Conservation (phyloP, 2,329 filamentous ascomycete species). For the Exophiala spinifera region DNA sequence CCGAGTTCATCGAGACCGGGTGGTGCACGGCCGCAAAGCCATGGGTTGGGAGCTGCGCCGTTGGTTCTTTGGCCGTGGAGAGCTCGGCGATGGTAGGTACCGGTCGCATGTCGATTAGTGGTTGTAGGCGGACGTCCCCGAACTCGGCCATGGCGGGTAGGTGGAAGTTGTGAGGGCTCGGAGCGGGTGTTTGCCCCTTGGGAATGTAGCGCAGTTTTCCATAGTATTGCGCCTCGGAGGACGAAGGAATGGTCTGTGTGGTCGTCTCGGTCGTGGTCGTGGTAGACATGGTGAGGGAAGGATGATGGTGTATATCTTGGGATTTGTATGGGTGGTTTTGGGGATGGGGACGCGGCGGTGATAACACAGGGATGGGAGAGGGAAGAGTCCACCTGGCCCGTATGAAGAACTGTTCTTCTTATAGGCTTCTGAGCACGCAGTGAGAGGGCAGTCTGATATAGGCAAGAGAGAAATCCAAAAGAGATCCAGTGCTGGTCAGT, state of each 20-base stretch:
- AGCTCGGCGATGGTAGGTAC: slow-evolving; percentile 19
- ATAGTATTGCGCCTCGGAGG: slow-evolving; percentile 19
- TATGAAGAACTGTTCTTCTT: too few relatives aligned
- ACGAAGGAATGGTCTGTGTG: slow-evolving; percentile 11
- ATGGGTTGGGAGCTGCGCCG: slow-evolving; percentile 19
- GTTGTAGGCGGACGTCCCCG: slow-evolving; percentile 23
- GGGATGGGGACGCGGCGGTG: not conserved
- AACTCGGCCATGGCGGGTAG: slow-evolving; percentile 25
- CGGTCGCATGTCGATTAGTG: slow-evolving; percentile 24
- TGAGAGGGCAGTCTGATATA: not conserved
- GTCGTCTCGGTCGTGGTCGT: slow-evolving; percentile 11
- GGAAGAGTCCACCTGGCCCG: slow-evolving; percentile 2
- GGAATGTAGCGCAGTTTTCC: slow-evolving; percentile 25
- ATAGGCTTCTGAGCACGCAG: not conserved
- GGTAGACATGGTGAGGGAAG: slow-evolving; percentile 5
- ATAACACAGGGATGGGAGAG: not conserved
- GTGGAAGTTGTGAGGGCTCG: slow-evolving; percentile 24
- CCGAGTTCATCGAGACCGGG: slow-evolving; percentile 26
- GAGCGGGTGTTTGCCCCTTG: slow-evolving; percentile 16
- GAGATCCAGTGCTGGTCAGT: not conserved
- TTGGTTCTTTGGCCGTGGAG: slow-evolving; percentile 10
- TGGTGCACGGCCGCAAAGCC: slow-evolving; percentile 22
- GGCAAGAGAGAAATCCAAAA: slow-evolving; percentile 1
- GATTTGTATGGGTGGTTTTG: not conserved
- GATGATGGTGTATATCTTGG: not conserved